Base-by-base conservation (phyloP, 371 early-diverging fungal species). In the Mucor velutinosus region DNA sequence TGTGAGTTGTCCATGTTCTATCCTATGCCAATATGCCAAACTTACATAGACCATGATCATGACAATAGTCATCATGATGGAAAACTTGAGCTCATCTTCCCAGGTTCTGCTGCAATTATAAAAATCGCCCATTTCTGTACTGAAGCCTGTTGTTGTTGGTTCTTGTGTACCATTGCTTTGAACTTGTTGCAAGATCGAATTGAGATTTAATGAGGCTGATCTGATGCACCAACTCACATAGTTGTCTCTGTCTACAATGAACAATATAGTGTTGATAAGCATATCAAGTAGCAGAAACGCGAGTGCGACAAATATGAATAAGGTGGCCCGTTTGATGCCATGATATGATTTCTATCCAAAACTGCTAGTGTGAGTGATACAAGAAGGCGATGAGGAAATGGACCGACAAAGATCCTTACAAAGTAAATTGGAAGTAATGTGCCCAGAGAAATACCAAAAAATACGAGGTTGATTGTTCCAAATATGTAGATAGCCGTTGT, bases 11-110 rank as follows among this genome's bases (percentile, higher is more conserved):
- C 21, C 25, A 57, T 14, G 30, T 23, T 32, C 30, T 7, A 47
- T 30, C 2, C 17, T 3, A 60, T 14, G 15, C 37, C 27, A 35
- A 47, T 17, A 8, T 56, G 49, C 0, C 7, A 1, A 25, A 66
- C 73, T 74, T 80, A 77, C 84, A 71, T 81, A 84, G 32, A 81
- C 53, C 8, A 69, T 51, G 37, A 76, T 62, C 72, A 84, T 78
- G 0, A 84, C 29, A 15, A 78, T 37, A 0, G 74, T 66, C 6
- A 69, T 62, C n/a, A 84, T 56, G 15, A 82, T 65, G 1, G 77
- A 69, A 60, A 84, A 84, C 58, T 84, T 84, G 8, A 80, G 25
- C 60, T 84, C 84, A 41, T 76, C 73, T 58, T 80, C 72, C 79
- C 80, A 84, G 4, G 79, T 66, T 55, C 71, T 65, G 58, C 66